Evolutionary conservation across 495 filamentous ascomycete species (phyloP).

Genomic region (Darksidea phi): DNA sequence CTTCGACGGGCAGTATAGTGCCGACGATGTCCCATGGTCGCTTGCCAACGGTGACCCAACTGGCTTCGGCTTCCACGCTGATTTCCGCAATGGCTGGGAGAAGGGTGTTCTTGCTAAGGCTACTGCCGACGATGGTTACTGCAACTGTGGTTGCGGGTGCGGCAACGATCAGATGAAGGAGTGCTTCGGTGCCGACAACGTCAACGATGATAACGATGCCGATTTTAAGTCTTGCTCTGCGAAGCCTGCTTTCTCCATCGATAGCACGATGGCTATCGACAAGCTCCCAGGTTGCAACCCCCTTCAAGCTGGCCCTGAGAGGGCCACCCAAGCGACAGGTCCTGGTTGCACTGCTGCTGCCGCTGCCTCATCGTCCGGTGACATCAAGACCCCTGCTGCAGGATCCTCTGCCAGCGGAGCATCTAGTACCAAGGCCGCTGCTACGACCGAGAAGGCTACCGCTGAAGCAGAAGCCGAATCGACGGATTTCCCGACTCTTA

Average conservation of each 20-base stretch:
- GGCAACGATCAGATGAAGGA: constrained; percentile 29
- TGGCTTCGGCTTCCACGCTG: constrained; percentile 33
- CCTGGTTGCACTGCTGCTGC: constrained; percentile 20
- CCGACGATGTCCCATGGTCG: constrained; percentile 25
- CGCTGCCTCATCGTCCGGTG: neutral
- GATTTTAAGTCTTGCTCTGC: constrained; percentile 29
- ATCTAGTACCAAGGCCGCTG: neutral
- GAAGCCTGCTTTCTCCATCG: constrained; percentile 3
- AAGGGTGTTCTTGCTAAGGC: constrained; percentile 33
- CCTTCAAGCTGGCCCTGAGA: constrained; percentile 27
- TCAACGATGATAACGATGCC: constrained; percentile 28
- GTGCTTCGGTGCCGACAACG: constrained; percentile 32
- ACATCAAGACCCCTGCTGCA: constrained; percentile 6
- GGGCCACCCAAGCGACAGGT: constrained; percentile 25
- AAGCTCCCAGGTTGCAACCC: constrained; percentile 36
- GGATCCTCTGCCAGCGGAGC: neutral
- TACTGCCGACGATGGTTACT: constrained; percentile 25
- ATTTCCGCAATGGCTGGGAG: constrained; percentile 37
- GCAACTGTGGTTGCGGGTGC: constrained; percentile 35
- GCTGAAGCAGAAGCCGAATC: neutral
- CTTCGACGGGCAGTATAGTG: constrained; percentile 31
- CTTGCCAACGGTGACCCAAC: constrained; percentile 34
- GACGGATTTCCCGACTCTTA: neutral
- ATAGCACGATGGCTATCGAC: constrained; percentile 5
- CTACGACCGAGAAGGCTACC: neutral